Base-by-base conservation (phyloP, 2,329 filamentous ascomycete genomes). In the Fusarium solani-melongenae region DNA sequence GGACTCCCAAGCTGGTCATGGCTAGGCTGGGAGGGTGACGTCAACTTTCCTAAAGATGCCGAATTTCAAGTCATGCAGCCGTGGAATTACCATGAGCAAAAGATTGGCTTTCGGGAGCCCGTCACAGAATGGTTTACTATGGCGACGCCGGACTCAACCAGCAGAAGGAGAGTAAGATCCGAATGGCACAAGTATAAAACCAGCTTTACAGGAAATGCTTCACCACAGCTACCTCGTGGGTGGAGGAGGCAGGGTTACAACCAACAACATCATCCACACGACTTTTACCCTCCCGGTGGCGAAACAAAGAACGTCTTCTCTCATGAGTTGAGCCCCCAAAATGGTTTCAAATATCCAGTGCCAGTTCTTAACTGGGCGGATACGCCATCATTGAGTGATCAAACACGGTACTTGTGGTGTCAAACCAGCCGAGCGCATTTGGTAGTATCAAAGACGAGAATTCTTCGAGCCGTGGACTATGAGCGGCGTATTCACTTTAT, bases 1-100 rank as follows among this genome's bases (percentile, higher is more conserved):
- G 68, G 64, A 8, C 60, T 70, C 2, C 68, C 64, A n/a, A 70
- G 68, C 8, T 70, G 68, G 68, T 70, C 68, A 3, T 70, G 68
- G 68, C 55, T 70, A 1, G 68, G 68, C 8, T 70, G 68, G 68
- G 60, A 68, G 4, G 68, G 68, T 14, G 56, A 64, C 6, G 49
- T 70, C 14, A 51, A 46, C 3, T 70, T 70, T 44, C 67, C 67
- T 6, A 46, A 70, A 17, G 64, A 70, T 22, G 60, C 53, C 14
- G 64, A 67, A 14, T 67, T 70, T 44, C 46, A 49, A 49, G 27
- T 62, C 12, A 64, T 62, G 15, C 14, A 58, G 27, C 56, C 67
- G 8, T 70, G 67, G 67, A 46, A 70, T 22, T 36, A 67, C 17
- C 60, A 67, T 14, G 64, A 67, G 17, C 67, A 70, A 15, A 70